Percentiles rank a stretch among this genome's conserved stretches.
Conservation (phyloP, 2,329 filamentous ascomycete species). For the Ophiosphaerella narmari region DNA sequence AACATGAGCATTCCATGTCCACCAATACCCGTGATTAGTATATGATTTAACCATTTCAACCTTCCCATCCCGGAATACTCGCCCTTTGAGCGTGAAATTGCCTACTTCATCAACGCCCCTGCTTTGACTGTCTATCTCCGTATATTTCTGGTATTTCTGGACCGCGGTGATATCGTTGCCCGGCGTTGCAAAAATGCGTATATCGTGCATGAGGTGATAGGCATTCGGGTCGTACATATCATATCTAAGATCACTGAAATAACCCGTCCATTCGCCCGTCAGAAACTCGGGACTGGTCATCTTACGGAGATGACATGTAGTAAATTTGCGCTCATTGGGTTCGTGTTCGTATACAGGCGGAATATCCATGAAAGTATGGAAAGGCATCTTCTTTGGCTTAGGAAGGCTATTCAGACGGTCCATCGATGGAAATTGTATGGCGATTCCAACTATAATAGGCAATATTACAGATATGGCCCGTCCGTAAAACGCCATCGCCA, state of each 20-base stretch:
- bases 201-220: slow-evolving; percentile 18
- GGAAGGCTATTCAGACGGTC: slow-evolving; percentile 7
- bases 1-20: slow-evolving; percentile 21
- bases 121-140: slow-evolving; percentile 11
- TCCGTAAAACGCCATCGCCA: neutral
- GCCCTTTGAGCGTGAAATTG: slow-evolving; percentile 18
- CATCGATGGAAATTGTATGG: neutral
- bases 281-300: slow-evolving; percentile 24
- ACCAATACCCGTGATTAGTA: slow-evolving; percentile 4
- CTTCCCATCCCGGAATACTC: slow-evolving; percentile 16
- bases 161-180: neutral
- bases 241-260: slow-evolving; percentile 18
- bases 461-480: slow-evolving; percentile 15
- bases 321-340: slow-evolving; percentile 8
- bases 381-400: slow-evolving; percentile 13
- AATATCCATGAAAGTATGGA: slow-evolving; percentile 18
- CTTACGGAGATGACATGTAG: slow-evolving; percentile 15
- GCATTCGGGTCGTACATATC: neutral
- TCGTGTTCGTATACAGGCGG: slow-evolving; percentile 11
- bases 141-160: slow-evolving; percentile 1
- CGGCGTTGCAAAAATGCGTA: slow-evolving; percentile 9
- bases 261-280: slow-evolving; percentile 22
- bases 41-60: slow-evolving; percentile 23
- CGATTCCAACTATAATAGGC: slow-evolving; percentile 9
- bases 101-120: slow-evolving; percentile 19